phyloP scores from a whole-genome alignment of 2,329 filamentous ascomycete genomes.

The Pseudogymnoascus sp. region DNA sequence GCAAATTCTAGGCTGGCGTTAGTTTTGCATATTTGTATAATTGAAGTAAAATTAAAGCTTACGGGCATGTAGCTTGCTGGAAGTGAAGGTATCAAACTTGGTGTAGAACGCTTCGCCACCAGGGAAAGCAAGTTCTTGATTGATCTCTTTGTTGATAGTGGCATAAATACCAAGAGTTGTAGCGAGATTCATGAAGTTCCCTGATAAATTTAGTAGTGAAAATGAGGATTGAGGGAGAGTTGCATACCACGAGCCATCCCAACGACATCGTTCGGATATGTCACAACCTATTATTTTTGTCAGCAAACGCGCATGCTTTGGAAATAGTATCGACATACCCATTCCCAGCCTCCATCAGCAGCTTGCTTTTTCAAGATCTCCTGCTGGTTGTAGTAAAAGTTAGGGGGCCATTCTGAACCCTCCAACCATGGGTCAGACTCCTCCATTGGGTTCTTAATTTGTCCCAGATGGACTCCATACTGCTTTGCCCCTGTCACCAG shows the following conservation, averaged over 20 bases:
- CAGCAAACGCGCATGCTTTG: not conserved
- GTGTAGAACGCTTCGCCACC: constrained; percentile 15
- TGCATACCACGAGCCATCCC: constrained; percentile 29
- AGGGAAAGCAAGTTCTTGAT: constrained; percentile 30
- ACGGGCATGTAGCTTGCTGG: not conserved
- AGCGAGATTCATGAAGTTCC: constrained; percentile 30
- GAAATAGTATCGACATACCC: not conserved
- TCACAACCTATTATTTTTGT: constrained; percentile 35
- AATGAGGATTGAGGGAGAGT: constrained; percentile 15
- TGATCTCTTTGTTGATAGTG: constrained; percentile 27
- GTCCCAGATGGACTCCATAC: constrained; percentile 46
- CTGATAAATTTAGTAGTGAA: not conserved
- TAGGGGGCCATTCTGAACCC: constrained; percentile 30
- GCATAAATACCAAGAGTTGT: constrained; percentile 20
- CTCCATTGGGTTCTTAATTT: constrained; percentile 39
- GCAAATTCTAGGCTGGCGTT: not conserved
- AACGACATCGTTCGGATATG: constrained; percentile 39
- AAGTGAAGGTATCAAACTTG: not conserved
- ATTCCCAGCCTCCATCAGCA: not conserved
- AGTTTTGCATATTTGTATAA: not conserved
- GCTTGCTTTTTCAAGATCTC: constrained; percentile 31
- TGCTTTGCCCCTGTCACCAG: constrained; percentile 45
- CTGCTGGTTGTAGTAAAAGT: constrained; percentile 48
- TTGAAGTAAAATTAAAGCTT: not conserved
- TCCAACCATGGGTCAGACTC: constrained; percentile 41